Evolutionary conservation across 2,329 filamentous ascomycete species (phyloP).

Genomic region (Cladophialophora chaetospira): DNA sequence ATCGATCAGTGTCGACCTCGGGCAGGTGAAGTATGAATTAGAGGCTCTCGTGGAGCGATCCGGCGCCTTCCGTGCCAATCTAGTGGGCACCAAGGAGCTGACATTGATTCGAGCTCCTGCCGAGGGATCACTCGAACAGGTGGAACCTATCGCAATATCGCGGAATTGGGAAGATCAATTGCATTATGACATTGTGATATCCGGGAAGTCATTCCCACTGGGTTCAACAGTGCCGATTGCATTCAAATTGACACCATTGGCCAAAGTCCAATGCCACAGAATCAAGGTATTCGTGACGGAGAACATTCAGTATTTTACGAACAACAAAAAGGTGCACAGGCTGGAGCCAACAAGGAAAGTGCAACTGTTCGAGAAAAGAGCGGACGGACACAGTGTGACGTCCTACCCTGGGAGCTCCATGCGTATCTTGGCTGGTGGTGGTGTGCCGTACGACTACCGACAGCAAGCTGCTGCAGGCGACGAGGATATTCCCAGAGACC

Average conservation of each 20-base stretch:
- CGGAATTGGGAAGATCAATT: constrained; percentile 93
- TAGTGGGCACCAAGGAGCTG: constrained; percentile 80
- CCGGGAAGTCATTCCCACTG: constrained; percentile 89
- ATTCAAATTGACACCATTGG: constrained; percentile 88
- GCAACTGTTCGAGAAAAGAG: constrained; percentile 82
- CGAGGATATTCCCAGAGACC: constrained; percentile 55
- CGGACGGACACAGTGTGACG: constrained; percentile 73
- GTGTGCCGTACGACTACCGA: constrained; percentile 67
- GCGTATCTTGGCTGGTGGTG: constrained; percentile 76
- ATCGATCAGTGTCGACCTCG: constrained; percentile 83
- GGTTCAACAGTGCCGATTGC: constrained; percentile 87
- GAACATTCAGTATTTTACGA: constrained; percentile 87
- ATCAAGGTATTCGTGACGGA: constrained; percentile 91
- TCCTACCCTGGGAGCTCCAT: constrained; percentile 75
- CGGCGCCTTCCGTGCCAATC: constrained; percentile 85
- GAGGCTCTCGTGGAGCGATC: constrained; percentile 83
- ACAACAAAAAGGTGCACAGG: constrained; percentile 79
- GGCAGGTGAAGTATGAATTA: constrained; percentile 83
- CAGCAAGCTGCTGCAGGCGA: constrained; percentile 59
- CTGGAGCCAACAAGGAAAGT: constrained; percentile 84
- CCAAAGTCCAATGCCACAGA: constrained; percentile 90
- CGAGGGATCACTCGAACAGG: constrained; percentile 84
- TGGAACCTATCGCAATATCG: constrained; percentile 91
- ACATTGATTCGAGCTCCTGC: constrained; percentile 81
- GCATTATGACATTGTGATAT: constrained; percentile 95